These are phyloP conservation scores for Euphrasia arctica DNA, from an alignment of 305 asterid genomes.

Conservation along the genomic window DNA sequence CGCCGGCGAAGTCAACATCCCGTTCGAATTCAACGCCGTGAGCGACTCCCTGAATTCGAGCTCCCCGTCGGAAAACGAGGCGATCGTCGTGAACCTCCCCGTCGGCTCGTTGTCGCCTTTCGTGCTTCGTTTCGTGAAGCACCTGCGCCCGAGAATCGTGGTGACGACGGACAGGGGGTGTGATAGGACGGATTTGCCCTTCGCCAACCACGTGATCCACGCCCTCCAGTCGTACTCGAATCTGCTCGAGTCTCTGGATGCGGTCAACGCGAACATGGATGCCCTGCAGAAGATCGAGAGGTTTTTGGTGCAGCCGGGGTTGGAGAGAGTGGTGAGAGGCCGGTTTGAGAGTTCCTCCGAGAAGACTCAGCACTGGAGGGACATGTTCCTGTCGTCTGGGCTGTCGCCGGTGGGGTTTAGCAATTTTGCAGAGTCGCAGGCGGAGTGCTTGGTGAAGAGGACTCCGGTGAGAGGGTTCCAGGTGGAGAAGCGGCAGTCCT, in stretches of 20 bases:
- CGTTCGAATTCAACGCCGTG: constrained; percentile 62
- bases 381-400: constrained; percentile 74
- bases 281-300: constrained; percentile 85
- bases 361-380: constrained; percentile 89
- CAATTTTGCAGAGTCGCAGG: constrained; percentile 90
- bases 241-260: constrained; percentile 84
- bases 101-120: constrained; percentile 54
- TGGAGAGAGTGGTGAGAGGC: constrained; percentile 54
- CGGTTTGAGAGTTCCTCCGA: constrained; percentile 53
- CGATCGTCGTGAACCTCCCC: constrained; percentile 75
- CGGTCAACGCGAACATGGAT: constrained; percentile 76
- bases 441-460: constrained; percentile 82
- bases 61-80: constrained; percentile 57
- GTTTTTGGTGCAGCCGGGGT: constrained; percentile 73
- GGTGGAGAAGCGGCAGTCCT: constrained; percentile 84
- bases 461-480: constrained; percentile 84
- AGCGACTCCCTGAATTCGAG: constrained; percentile 57
- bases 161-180: constrained; percentile 86
- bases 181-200: constrained; percentile 79
- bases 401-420: constrained; percentile 71
- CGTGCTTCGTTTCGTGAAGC: constrained; percentile 71
- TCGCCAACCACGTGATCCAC: constrained; percentile 72
- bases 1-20: constrained; percentile 59
- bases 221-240: constrained; percentile 78
- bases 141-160: constrained; percentile 70